Evolutionary conservation across 2,329 filamentous ascomycete genomes (phyloP).

Genomic region (Orbilia ellipsospora): DNA sequence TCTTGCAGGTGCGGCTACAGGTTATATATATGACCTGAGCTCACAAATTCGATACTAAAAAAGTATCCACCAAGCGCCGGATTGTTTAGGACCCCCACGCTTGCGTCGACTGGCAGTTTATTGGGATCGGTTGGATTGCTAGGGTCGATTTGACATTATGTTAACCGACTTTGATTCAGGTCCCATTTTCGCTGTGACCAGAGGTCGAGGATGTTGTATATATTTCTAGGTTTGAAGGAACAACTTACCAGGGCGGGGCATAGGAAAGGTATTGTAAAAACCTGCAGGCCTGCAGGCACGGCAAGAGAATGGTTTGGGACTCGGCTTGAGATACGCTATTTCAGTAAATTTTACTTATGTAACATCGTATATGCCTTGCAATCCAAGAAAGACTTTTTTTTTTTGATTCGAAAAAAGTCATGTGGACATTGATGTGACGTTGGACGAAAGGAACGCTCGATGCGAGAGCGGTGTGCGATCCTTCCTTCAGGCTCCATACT

Average conservation of each 20-base stretch:
- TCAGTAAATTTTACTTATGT: slow-evolving; percentile 24
- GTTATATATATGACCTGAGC: slow-evolving; percentile 42
- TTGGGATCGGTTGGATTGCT: slow-evolving; percentile 13
- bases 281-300: background rate
- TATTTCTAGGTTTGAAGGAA: slow-evolving; percentile 31
- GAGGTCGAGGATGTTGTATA: slow-evolving; percentile 19
- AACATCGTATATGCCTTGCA: slow-evolving; percentile 47
- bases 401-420: slow-evolving; percentile 22
- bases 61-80: slow-evolving; percentile 40
- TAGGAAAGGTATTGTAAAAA: slow-evolving; percentile 17
- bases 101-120: slow-evolving; percentile 2
- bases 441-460: slow-evolving; percentile 31
- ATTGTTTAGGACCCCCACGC: slow-evolving; percentile 35
- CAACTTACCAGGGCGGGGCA: slow-evolving; percentile 9
- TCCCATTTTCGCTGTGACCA: slow-evolving; percentile 5
- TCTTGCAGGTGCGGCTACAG: slow-evolving; percentile 25
- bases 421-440: slow-evolving; percentile 54
- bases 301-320: slow-evolving; percentile 4
- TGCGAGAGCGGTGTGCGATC: slow-evolving; percentile 44
- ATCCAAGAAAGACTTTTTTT: slow-evolving; percentile 25
- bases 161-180: slow-evolving; percentile 23
- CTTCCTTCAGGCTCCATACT: slow-evolving; percentile 41
- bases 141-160: slow-evolving; percentile 19
- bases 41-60: slow-evolving; percentile 17
- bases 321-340: slow-evolving; percentile 13